These are phyloP conservation scores for Neonectria coccinea DNA, from an alignment of 2,329 filamentous ascomycete species.

Conservation along the genomic window DNA sequence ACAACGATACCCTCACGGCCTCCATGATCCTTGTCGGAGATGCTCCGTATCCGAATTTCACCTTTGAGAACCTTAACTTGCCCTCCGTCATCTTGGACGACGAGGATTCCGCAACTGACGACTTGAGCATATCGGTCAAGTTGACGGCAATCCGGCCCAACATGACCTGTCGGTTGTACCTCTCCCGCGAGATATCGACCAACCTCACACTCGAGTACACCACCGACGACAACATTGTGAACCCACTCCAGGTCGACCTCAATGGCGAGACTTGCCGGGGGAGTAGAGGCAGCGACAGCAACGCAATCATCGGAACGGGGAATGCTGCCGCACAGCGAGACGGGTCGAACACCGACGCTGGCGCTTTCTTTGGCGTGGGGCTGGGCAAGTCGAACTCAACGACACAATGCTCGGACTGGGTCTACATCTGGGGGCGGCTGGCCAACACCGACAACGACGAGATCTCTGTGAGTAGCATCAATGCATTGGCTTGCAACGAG, in stretches of 20 bases:
- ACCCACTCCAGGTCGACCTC: slow-evolving; percentile 42
- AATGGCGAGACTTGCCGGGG: slow-evolving; percentile 38
- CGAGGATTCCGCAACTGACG: slow-evolving; percentile 7
- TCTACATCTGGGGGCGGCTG: slow-evolving; percentile 53
- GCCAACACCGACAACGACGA: slow-evolving; percentile 37
- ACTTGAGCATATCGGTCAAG: slow-evolving; percentile 40
- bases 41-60: slow-evolving; percentile 52
- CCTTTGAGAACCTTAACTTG: slow-evolving; percentile 49
- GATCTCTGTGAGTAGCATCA: slow-evolving; percentile 46
- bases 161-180: slow-evolving; percentile 43
- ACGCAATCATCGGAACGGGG: slow-evolving; percentile 36
- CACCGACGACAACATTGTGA: slow-evolving; percentile 29
- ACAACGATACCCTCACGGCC: slow-evolving; percentile 47
- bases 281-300: slow-evolving; percentile 22
- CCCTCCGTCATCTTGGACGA: slow-evolving; percentile 41
- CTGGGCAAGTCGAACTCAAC: slow-evolving; percentile 35
- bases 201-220: slow-evolving; percentile 40
- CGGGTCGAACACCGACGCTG: neutral
- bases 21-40: slow-evolving; percentile 52
- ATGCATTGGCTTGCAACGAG: slow-evolving; percentile 55
- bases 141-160: slow-evolving; percentile 49
- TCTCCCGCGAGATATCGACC: slow-evolving; percentile 38
- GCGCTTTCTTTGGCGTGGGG: slow-evolving; percentile 36
- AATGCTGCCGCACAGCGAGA: slow-evolving; percentile 10
- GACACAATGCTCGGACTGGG: slow-evolving; percentile 48